phyloP scores from a whole-genome alignment of 306 rosid species.

The Heteromeles arbutifolia region DNA sequence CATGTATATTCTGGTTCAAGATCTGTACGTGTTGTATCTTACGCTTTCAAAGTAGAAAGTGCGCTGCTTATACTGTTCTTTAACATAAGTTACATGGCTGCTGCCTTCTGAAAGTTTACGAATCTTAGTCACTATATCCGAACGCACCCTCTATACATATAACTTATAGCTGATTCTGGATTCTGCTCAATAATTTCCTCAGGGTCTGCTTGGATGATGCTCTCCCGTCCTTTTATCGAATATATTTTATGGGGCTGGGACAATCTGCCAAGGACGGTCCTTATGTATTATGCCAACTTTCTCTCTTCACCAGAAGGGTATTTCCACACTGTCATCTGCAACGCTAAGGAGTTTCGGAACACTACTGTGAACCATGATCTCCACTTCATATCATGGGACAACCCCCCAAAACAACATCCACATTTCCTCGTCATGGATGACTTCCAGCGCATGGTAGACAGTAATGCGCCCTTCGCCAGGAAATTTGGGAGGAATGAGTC shows the following conservation, averaged over 20 bases:
- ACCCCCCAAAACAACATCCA: conserved; percentile 74
- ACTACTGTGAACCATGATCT: conserved; percentile 76
- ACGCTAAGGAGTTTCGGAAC: conserved; percentile 61
- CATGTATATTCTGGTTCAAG: neutral
- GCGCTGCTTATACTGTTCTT: neutral
- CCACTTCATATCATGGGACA: conserved; percentile 87
- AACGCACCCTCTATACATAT: neutral
- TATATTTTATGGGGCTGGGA: conserved; percentile 81
- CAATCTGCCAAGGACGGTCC: conserved; percentile 68
- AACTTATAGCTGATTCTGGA: neutral
- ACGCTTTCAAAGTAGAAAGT: neutral
- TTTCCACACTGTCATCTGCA: conserved; percentile 80
- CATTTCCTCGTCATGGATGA: conserved; percentile 54
- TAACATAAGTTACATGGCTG: neutral
- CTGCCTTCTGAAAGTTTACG: neutral
- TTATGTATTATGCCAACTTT: conserved; percentile 82
- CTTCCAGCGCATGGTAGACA: conserved; percentile 52
- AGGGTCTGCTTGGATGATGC: conserved; percentile 97
- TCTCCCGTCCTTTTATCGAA: conserved; percentile 61
- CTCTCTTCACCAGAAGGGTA: conserved; percentile 79
- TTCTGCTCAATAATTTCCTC: conserved; percentile 19
- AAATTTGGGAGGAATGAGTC: conserved; percentile 57
- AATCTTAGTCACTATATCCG: neutral
- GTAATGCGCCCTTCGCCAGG: conserved; percentile 68
- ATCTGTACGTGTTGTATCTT: neutral